Evolutionary conservation across 495 filamentous ascomycete species (phyloP).

Genomic region (Pseudoneurospora amorphoporcata): DNA sequence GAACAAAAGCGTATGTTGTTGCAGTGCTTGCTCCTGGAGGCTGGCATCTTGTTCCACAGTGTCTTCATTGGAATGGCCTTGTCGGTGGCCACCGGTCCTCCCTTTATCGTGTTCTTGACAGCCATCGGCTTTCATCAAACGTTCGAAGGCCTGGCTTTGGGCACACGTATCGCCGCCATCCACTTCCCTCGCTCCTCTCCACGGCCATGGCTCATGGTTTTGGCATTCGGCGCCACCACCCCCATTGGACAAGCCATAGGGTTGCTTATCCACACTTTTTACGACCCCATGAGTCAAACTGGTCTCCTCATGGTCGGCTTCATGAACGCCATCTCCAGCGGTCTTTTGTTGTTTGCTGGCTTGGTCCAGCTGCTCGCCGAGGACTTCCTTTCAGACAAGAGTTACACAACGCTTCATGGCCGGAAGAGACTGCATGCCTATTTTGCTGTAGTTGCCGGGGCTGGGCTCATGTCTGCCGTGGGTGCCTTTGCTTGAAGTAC

Average conservation of each 20-base stretch:
- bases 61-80: conserved; percentile 87
- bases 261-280: conserved; percentile 67
- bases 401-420: conserved; percentile 65
- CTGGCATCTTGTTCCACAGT: conserved; percentile 78
- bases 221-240: conserved; percentile 85
- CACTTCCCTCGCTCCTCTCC: conserved; percentile 43
- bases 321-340: conserved; percentile 85
- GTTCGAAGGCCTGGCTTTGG: conserved; percentile 67
- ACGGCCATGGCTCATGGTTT: conserved; percentile 88
- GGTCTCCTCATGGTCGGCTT: conserved; percentile 84
- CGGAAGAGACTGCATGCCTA: conserved; percentile 64
- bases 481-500: conserved; percentile 67
- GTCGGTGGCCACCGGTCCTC: conserved; percentile 67
- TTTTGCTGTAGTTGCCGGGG: conserved; percentile 63
- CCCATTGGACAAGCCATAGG: conserved; percentile 88
- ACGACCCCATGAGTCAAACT: conserved; percentile 71
- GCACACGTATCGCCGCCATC: conserved; percentile 60
- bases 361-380: conserved; percentile 87
- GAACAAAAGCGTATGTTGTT: conserved; percentile 53
- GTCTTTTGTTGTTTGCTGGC: conserved; percentile 81
- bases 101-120: conserved; percentile 69
- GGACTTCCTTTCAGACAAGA: conserved; percentile 84
- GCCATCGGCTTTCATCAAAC: conserved; percentile 76
- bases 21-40: conserved; percentile 72
- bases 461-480: conserved; percentile 74